Base-by-base conservation (phyloP, 805 yeast species). In the Sugiyamaella marilandica region DNA sequence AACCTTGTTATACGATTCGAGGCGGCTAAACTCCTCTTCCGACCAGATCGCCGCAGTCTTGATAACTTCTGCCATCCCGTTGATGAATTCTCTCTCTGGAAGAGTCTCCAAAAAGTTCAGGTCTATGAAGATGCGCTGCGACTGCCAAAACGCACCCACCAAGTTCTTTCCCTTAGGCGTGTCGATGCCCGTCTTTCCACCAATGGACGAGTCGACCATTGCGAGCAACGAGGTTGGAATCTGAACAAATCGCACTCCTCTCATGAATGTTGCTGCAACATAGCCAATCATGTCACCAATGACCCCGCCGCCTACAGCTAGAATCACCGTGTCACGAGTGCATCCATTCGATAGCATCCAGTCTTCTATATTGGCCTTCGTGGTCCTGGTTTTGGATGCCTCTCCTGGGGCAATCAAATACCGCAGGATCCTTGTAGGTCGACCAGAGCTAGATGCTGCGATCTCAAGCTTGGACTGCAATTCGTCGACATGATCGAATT, bases 11-110 rank as follows among this genome's bases (percentile, higher is more conserved):
- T 89, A 82, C 32, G 75, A 70, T 70, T 94, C 99, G 55, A 94
- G 78, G 59, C 98, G 77, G 41, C 84, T 74, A 68, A 94, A 94
- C 66, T 94, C 99, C 0, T 65, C 75, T 58, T 87, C 96, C 67
- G 91, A 84, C 98, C 98, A 94, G 64, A 94, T 91, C 24, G 97
- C 97, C 18, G 98, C 98, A 13, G 99, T 94, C 72, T 94, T 94
- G 62, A 94, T 85, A 47, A 94, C 97, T 71, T 94, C 99, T 3
- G 96, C 96, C 91, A 94, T 94, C 56, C 99, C 99, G 66, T 94
- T 94, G 63, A 94, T 87, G 69, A 94, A 89, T 69, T 94, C 98
- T 63, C 99, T 81, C 49, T 83, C 84, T 1, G 98, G 97, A 54
- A 94, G 76, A 14, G 97, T 86, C 58, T 84, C 85, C 65, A 94